Conservation (phyloP, 768 basidiomycete genomes). For the Amyloporia xantha region DNA sequence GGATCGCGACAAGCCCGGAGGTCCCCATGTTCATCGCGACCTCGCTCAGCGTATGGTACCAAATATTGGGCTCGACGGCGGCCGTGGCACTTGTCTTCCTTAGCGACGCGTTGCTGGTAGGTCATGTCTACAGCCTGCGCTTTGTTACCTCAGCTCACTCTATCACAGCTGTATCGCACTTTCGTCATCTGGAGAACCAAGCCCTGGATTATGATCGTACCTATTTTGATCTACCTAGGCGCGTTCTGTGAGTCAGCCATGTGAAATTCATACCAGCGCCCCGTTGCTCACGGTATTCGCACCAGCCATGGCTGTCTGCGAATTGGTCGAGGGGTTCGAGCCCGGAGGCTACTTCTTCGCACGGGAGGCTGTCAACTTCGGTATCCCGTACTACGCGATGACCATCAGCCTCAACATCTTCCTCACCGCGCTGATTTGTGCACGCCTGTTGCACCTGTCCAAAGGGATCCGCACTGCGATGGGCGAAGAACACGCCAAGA, state of each 20-base stretch:
- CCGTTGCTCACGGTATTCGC: no score
- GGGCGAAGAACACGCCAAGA: conserved; percentile 1
- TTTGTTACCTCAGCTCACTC: neutral
- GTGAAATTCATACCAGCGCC: no score
- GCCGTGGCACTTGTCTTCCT: conserved; percentile 18
- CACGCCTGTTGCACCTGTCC: conserved; percentile 11
- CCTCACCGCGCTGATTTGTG: conserved; percentile 15
- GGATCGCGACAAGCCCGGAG: conserved; percentile 19
- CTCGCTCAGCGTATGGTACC: conserved; percentile 17
- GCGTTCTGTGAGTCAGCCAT: conserved; percentile 9
- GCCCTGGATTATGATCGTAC: conserved; percentile 10
- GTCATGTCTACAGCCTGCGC: neutral
- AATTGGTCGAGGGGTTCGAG: conserved; percentile 9
- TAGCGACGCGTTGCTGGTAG: conserved; percentile 22
- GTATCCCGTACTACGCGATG: conserved; percentile 12
- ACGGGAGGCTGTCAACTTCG: conserved; percentile 8
- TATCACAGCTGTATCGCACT: conserved; percentile 35
- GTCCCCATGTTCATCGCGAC: conserved; percentile 17
- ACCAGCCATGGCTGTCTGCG: no score
- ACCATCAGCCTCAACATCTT: conserved; percentile 14
- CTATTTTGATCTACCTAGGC: conserved; percentile 14
- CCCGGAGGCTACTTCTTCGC: conserved; percentile 14
- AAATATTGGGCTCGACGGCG: conserved; percentile 19
- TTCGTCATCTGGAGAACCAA: conserved; percentile 26
- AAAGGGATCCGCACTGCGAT: conserved; percentile 1